Conservation (phyloP, 768 basidiomycete species). For the Hygrophoropsis aurantiaca region DNA sequence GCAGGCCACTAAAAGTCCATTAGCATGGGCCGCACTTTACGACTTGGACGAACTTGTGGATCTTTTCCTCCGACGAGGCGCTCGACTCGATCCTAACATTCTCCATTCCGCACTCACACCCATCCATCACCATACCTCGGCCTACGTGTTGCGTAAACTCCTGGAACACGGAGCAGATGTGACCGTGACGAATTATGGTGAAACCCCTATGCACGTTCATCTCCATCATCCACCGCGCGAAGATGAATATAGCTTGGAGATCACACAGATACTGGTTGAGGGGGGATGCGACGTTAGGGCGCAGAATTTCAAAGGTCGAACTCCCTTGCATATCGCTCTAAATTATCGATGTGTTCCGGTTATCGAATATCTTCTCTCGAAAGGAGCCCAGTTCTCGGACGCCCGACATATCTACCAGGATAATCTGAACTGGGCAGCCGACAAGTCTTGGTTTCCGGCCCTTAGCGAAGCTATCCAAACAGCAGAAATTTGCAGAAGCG, state of each 20-base stretch:
- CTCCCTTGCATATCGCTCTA: conserved; percentile 8
- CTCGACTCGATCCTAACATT: neutral
- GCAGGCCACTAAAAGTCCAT: neutral
- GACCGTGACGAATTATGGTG: neutral
- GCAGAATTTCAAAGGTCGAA: neutral
- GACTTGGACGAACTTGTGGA: neutral
- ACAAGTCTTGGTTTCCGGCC: too few relatives aligned
- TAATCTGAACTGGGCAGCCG: too few relatives aligned
- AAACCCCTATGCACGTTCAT: conserved; percentile 2
- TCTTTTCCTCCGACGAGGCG: neutral
- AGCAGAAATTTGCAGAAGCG: too few relatives aligned
- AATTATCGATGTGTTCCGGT: neutral
- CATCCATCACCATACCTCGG: too few relatives aligned
- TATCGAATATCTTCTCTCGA: neutral
- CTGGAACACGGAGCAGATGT: neutral
- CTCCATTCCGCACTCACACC: neutral
- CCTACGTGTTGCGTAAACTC: neutral
- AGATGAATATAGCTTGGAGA: neutral
- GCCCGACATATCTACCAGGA: too few relatives aligned
- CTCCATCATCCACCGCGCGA: neutral
- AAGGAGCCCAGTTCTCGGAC: neutral
- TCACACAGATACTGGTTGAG: conserved; percentile 1
- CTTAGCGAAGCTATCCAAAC: too few relatives aligned
- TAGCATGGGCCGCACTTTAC: neutral
- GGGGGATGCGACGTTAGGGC: conserved; percentile 8